Base-by-base conservation (phyloP, 805 yeast species). In the Saturnispora hagleri region DNA sequence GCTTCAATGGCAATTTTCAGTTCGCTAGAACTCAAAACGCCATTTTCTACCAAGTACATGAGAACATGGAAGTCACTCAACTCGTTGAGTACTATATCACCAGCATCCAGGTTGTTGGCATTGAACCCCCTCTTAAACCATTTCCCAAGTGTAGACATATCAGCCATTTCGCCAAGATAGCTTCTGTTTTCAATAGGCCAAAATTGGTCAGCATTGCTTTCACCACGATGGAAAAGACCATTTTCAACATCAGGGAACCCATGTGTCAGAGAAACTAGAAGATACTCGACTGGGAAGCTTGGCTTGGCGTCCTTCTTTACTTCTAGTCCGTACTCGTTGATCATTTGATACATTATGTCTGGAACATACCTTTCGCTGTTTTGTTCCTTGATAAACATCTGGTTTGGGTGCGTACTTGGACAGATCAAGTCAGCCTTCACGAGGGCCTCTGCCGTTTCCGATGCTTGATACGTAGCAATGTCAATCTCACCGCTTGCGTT, bases 251-350 rank as follows among this genome's bases (percentile, higher is more conserved):
- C 78, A 1, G 96, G 96, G 76, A 93, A 91, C 3, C 98, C 97
- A 66, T 93, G 98, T 5, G 95, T 84, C 55, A 91, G 69, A 2
- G 97, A 83, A 0, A 91, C 95, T 50, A 93, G 69, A 54, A 89
- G 67, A 63, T 86, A 89, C 55, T 89, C 97, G n/a, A 86, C 89
- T 2, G 97, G 97, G 65, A 89, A 87, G 24, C 93, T 86, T 1
- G 97, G 96, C 60, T 84, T 84, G 1, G 96, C 95, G 62, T 87
- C 85, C 42, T 81, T 79, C 60, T 89, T 89, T n/a, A 93, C 95
- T 36, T 88, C 81, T 31, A 89, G 71, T 4, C 87, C 87, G 68
- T 93, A 93, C 69, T 93, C 97, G 64, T 93, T 93, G 54, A 80
- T 76, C 64, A 80, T 82, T 67, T 82, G 81, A 73, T 85, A 93